These are phyloP conservation scores for Drechslerella coelobrocha DNA, from an alignment of 2,329 filamentous ascomycete genomes.

Conservation along the genomic window DNA sequence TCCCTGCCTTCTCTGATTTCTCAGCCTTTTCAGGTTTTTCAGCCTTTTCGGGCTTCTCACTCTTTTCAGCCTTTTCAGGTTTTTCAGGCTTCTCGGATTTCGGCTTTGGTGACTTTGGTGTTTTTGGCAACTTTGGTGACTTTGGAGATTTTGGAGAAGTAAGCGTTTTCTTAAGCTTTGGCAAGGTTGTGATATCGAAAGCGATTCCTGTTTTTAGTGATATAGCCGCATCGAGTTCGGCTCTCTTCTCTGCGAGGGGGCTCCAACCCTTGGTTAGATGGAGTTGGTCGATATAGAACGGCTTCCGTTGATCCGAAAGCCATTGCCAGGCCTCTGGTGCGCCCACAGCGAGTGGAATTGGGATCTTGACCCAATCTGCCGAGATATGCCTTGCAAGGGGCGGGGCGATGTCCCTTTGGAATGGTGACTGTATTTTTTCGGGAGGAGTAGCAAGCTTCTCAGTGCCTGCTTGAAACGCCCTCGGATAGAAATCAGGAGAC, in stretches of 20 bases:
- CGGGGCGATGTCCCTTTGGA: neutral
- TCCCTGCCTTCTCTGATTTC: neutral
- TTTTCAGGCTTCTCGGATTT: neutral
- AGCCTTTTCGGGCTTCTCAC: neutral
- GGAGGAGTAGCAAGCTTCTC: slow-evolving; percentile 2
- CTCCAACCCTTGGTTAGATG: slow-evolving; percentile 6
- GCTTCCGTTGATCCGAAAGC: slow-evolving; percentile 9
- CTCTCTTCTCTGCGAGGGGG: slow-evolving; percentile 18
- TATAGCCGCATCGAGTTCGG: slow-evolving; percentile 15
- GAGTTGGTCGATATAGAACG: slow-evolving; percentile 21
- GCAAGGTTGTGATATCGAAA: slow-evolving; percentile 5
- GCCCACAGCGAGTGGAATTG: slow-evolving; percentile 2
- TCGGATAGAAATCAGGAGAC: slow-evolving; percentile 9
- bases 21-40: neutral
- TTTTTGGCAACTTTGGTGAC: slow-evolving; percentile 3
- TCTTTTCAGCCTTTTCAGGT: neutral
- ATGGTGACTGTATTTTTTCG: slow-evolving; percentile 1
- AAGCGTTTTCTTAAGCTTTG: neutral
- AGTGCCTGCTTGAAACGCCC: slow-evolving; percentile 15
- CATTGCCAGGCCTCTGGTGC: slow-evolving; percentile 17
- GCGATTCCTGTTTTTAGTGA: slow-evolving; percentile 8
- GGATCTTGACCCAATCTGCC: slow-evolving; percentile 7
- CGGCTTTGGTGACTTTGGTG: neutral
- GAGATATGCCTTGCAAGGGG: neutral
- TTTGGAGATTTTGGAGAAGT: neutral